phyloP scores from a whole-genome alignment of 163 green algal species.

The Scenedesmus sp. region DNA sequence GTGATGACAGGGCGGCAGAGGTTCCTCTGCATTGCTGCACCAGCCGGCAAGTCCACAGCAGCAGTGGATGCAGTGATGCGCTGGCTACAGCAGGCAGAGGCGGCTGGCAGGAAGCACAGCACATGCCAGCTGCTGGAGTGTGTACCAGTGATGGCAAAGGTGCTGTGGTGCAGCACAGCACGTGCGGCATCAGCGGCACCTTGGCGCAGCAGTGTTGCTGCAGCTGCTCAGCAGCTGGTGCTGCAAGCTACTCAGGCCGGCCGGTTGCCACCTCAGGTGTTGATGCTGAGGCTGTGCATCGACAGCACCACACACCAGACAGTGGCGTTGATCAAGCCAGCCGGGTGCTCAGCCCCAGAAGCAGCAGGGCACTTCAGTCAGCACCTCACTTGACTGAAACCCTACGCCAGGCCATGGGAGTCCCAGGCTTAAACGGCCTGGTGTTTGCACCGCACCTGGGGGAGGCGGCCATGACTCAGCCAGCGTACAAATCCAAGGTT shows the following conservation, averaged over 20 bases:
- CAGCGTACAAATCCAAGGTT: not conserved
- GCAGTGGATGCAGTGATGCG: not conserved
- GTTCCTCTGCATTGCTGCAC: not conserved
- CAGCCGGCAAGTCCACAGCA: not conserved
- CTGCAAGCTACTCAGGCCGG: not conserved
- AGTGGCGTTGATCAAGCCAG: not conserved
- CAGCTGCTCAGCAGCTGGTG: not conserved
- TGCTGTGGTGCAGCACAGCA: conserved; percentile 11
- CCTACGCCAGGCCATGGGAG: not conserved
- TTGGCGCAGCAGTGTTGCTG: not conserved
- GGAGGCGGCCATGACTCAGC: not conserved
- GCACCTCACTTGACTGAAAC: not conserved
- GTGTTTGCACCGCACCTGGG: too few relatives aligned
- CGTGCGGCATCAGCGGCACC: not conserved
- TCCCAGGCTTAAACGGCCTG: not conserved
- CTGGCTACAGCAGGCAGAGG: not conserved
- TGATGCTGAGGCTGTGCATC: not conserved
- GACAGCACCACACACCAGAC: not conserved
- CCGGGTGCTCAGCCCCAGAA: not conserved
- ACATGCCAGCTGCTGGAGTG: not conserved
- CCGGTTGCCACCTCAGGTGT: not conserved
- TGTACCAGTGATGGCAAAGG: not conserved
- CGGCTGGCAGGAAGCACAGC: not conserved
- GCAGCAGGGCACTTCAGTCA: not conserved
- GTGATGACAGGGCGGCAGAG: not conserved